Percentiles rank a stretch among this genome's conserved stretches.
phyloP scores from a whole-genome alignment of 2,329 filamentous ascomycete species.

The Bretziella fagacearum region DNA sequence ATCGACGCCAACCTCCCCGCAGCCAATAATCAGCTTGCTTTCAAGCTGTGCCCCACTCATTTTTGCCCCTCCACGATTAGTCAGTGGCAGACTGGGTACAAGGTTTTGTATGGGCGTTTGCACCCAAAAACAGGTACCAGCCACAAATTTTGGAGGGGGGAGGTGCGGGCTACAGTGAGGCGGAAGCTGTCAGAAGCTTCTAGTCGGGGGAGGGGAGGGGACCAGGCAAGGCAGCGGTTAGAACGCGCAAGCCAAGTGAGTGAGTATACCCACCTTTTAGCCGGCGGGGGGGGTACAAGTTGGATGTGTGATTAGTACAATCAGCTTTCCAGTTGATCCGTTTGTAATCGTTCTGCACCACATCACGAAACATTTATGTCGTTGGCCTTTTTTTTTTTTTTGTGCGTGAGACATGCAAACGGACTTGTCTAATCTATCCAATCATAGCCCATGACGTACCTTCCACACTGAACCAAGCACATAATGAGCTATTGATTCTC shows the following conservation, averaged over 20 bases:
- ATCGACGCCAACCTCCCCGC: neutral
- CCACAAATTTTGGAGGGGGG: conserved; percentile 1
- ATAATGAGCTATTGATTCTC: no score
- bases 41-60: conserved; percentile 5
- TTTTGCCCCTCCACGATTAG: conserved; percentile 12
- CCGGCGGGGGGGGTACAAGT: neutral
- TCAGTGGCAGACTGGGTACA: conserved; percentile 2
- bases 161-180: neutral
- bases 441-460: no score
- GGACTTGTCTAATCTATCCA: no score
- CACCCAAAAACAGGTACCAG: conserved; percentile 7
- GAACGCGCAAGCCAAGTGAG: conserved; percentile 12
- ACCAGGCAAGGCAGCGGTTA: conserved; percentile 8
- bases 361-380: no score
- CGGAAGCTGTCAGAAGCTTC: conserved; percentile 13
- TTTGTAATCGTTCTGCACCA: no score
- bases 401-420: no score
- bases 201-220: no score
- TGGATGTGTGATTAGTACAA: no score
- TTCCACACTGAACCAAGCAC: no score
- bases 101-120: neutral
- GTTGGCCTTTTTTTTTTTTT: no score
- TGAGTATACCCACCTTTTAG: conserved; percentile 2
- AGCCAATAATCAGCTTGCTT: neutral
- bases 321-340: no score